Conservation (phyloP, 441 rosid species). For the Theobroma grandiflorum region DNA sequence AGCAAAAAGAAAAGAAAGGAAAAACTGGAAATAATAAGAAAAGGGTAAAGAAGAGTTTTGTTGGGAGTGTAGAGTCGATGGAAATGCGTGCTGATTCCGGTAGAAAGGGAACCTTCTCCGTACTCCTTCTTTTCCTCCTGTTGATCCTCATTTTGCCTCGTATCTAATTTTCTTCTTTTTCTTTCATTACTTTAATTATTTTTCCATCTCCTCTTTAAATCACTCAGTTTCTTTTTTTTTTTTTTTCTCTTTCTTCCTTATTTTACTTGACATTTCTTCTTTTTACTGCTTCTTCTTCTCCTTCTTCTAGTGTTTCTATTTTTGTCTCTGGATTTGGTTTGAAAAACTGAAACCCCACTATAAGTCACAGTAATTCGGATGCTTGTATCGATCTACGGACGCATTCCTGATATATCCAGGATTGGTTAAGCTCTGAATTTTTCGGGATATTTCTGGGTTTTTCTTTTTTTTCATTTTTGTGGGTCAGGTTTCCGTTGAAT, state of each 20-base stretch:
- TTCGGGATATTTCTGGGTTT: slow-evolving; percentile 9
- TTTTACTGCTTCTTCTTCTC: slow-evolving; percentile 33
- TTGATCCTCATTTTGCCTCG: slow-evolving; percentile 76
- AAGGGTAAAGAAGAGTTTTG: not conserved
- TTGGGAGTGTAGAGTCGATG: slow-evolving; percentile 19
- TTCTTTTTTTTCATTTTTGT: not conserved
- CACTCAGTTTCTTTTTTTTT: not conserved
- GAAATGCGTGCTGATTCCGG: slow-evolving; percentile 75
- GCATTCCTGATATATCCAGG: slow-evolving; percentile 52
- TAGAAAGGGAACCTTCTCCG: slow-evolving; percentile 64
- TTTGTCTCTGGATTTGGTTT: slow-evolving; percentile 11
- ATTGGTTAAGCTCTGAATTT: slow-evolving; percentile 33
- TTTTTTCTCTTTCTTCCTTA: not conserved
- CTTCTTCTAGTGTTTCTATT: not conserved
- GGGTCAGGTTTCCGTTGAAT: slow-evolving; percentile 5
- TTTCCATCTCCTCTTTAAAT: not conserved
- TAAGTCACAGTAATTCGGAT: slow-evolving; percentile 23
- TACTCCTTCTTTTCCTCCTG: slow-evolving; percentile 64
- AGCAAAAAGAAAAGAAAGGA: slow-evolving; percentile 17
- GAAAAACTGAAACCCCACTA: not conserved
- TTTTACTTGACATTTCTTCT: not conserved
- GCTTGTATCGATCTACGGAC: slow-evolving; percentile 43
- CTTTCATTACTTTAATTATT: not conserved
- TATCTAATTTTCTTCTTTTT: slow-evolving; percentile 39
- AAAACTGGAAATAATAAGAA: slow-evolving; percentile 9